A percentile compares a stretch with the other conserved stretches of the same genome.
These are phyloP conservation scores for Citrullus colocynthis DNA, from an alignment of 306 rosid genomes.

Conservation along the genomic window DNA sequence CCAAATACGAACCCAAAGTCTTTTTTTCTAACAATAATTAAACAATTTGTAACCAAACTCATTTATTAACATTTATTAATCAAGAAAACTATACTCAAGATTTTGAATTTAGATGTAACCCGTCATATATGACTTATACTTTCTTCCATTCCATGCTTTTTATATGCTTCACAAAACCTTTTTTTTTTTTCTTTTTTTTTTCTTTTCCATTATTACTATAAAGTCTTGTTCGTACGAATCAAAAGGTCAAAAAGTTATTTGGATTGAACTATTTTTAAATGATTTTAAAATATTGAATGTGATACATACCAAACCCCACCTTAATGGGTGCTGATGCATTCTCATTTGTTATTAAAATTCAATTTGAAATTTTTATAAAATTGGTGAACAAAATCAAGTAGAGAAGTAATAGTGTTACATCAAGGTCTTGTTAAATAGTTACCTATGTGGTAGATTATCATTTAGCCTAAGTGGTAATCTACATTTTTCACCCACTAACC, in stretches of 20 bases:
- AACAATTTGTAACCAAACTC: no score
- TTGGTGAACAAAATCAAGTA: not conserved
- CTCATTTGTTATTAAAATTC: not conserved
- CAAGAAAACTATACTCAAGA: no score
- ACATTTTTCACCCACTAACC: not conserved
- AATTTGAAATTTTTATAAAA: not conserved
- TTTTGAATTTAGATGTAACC: no score
- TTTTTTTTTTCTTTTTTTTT: no score
- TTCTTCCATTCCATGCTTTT: no score
- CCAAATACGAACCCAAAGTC: no score
- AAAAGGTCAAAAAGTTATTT: not conserved
- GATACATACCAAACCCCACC: not conserved
- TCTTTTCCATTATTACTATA: not conserved
- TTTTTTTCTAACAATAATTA: no score
- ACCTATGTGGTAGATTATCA: not conserved
- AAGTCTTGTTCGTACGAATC: not conserved
- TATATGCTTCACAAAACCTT: no score
- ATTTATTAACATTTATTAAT: no score
- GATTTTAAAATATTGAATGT: not conserved
- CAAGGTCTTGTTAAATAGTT: not conserved
- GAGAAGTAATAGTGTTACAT: not conserved
- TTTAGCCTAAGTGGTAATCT: not conserved
- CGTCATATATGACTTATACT: no score
- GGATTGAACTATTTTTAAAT: not conserved
- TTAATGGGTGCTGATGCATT: not conserved